These are phyloP conservation scores for Cystobasidium onofrii DNA, from an alignment of 768 basidiomycete genomes.

Conservation along the genomic window DNA sequence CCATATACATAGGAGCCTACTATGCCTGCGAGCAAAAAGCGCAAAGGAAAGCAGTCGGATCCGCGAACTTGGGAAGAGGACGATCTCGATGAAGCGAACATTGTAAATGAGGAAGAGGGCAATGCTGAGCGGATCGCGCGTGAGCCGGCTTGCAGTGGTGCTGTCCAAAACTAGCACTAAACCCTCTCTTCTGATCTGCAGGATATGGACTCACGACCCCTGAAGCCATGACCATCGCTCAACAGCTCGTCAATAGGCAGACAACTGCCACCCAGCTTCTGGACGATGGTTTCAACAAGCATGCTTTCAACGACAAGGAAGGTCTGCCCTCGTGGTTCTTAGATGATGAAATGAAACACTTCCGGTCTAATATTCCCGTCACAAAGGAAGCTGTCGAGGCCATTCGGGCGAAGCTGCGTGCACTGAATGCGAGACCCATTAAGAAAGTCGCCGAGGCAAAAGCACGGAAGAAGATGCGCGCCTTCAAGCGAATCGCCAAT, in stretches of 20 bases:
- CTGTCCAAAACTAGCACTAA: background rate
- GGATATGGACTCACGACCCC: conserved; percentile 75
- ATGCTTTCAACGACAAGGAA: conserved; percentile 84
- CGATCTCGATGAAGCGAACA: conserved; percentile 60
- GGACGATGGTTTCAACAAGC: conserved; percentile 91
- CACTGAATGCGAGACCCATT: conserved; percentile 91
- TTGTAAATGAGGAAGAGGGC: conserved; percentile 52
- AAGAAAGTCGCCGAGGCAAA: conserved; percentile 99
- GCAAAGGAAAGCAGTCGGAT: conserved; percentile 27
- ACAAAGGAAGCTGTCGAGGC: conserved; percentile 87
- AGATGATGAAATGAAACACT: conserved; percentile 86
- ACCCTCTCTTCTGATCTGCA: conserved; percentile 44
- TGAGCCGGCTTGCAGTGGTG: conserved; percentile 45
- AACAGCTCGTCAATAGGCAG: conserved; percentile 79
- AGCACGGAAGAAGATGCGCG: conserved; percentile 88
- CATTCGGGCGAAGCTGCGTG: conserved; percentile 79
- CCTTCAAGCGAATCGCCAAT: conserved; percentile 73
- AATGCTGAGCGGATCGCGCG: conserved; percentile 61
- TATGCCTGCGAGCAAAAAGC: background rate
- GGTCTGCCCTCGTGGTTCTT: conserved; percentile 91
- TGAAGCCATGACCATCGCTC: conserved; percentile 84
- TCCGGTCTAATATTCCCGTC: conserved; percentile 89
- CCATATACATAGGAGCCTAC: background rate
- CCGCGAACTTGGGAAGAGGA: conserved; percentile 50
- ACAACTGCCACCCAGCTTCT: conserved; percentile 79